Evolutionary conservation across 2,329 filamentous ascomycete genomes (phyloP), one percentile per base, ranked within the genome.

Genomic region (Verticillium klebahnii): DNA sequence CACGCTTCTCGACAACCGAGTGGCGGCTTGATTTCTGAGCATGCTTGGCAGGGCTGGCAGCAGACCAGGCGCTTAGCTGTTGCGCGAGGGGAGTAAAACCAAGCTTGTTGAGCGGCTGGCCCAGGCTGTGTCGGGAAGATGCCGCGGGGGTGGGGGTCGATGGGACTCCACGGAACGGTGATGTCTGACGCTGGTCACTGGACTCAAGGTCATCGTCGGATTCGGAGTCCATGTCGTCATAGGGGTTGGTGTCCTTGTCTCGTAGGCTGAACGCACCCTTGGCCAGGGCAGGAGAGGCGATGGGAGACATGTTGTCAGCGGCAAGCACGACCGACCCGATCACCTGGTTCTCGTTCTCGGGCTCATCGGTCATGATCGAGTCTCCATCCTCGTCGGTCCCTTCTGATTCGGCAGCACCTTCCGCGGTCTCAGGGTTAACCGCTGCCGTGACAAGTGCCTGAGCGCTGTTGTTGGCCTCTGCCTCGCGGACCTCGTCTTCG

Each of bases 31-130:
- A 52, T 11, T 57, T 57, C 19, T 50, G 58, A 23, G 60, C 70
- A 67, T 64, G 67, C 65, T 83, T 81, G 6, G 72, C 69, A 2
- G 86, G 85, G 65, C 85, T 89, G 29, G 79, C 79, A 1, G 88
- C 80, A 65, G 82, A 81, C 89, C 89, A 92, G 29, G 81, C 79
- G 62, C 78, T 82, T 5, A 91, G 75, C 67, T 88, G 83, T 40
- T 82, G 77, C 4, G 85, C 85, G 40, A 92, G 75, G 29, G 87
- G 85, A 1, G 87, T 89, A 64, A 90, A 89, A 2, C 86, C 86
- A 1, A 61, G 36, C 19, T 50, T 50, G 45, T 50, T 50, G n/a
- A n/a, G 23, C 17, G 45, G 12, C 19, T 50, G 45, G 19, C 45
- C 45, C 45, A 50, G 23, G 58, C 37, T 73, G 3, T 70, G 73